These are phyloP conservation scores for Pseudonitzschia delicatissima DNA, from an alignment of 108 stramenopile species.

Conservation along the genomic window DNA sequence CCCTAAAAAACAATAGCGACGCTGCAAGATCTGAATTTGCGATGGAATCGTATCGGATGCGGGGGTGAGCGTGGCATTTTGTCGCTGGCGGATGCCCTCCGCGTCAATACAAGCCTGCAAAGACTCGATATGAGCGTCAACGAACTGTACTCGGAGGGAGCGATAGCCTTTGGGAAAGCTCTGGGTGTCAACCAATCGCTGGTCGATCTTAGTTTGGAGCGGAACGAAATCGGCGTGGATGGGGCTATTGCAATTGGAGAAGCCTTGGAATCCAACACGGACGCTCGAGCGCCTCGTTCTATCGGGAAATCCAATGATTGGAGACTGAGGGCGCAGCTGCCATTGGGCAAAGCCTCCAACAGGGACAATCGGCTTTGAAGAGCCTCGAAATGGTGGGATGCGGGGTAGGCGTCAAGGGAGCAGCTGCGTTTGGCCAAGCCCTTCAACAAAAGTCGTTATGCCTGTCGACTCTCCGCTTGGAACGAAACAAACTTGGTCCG, in stretches of 20 bases:
- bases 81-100: not conserved
- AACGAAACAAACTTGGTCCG: not conserved
- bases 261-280: not conserved
- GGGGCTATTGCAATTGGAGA: slow-evolving; percentile 1
- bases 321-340: not conserved
- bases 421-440: not conserved
- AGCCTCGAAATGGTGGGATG: not conserved
- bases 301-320: not conserved
- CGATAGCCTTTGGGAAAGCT: not conserved
- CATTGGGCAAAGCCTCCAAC: not conserved
- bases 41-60: not conserved
- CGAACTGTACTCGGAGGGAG: not conserved
- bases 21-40: not conserved
- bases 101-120: not conserved
- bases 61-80: not conserved
- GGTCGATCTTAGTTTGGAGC: not conserved
- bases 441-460: not conserved
- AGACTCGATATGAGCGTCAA: not conserved
- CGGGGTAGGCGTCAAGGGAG: not conserved
- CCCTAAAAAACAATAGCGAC: not conserved
- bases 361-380: not conserved
- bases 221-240: not conserved
- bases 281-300: not conserved
- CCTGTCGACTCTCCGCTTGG: not conserved
- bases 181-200: not conserved